A percentile compares a stretch with the other conserved stretches of the same genome.
These are phyloP conservation scores for Globisporangium splendens DNA, from an alignment of 352 stramenopile species.

Conservation along the genomic window DNA sequence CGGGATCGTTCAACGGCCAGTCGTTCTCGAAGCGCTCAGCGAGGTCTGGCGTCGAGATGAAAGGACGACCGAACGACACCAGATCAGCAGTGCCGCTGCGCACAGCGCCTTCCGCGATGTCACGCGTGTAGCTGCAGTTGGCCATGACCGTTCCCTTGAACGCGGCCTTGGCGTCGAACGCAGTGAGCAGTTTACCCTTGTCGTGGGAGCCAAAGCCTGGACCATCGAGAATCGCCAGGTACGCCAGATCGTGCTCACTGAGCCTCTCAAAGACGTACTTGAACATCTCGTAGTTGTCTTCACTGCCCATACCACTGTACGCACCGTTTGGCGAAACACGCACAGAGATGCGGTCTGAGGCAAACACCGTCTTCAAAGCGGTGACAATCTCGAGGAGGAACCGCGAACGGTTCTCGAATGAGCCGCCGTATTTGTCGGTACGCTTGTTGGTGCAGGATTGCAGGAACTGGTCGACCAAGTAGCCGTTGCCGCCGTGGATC, in stretches of 20 bases:
- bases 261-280: constrained; percentile 13
- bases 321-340: constrained; percentile 14
- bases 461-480: constrained; percentile 85
- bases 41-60: no score
- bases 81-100: constrained; percentile 13
- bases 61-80: no score
- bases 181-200: constrained; percentile 4
- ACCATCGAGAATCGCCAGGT: constrained; percentile 10
- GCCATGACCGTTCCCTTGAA: constrained; percentile 16
- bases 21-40: no score
- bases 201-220: constrained; percentile 4
- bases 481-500: constrained; percentile 82
- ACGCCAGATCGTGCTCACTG: constrained; percentile 19
- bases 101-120: constrained; percentile 17
- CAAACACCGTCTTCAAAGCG: constrained; percentile 16
- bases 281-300: constrained; percentile 21
- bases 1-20: no score
- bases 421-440: constrained; percentile 73
- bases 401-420: constrained; percentile 53
- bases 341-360: constrained; percentile 13
- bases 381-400: constrained; percentile 55
- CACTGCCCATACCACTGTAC: constrained; percentile 14
- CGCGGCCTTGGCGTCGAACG: constrained; percentile 3
- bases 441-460: constrained; percentile 51
- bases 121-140: constrained; percentile 20